phyloP scores from a whole-genome alignment of 352 stramenopile species.

The Pythium rhizo-oryzae region DNA sequence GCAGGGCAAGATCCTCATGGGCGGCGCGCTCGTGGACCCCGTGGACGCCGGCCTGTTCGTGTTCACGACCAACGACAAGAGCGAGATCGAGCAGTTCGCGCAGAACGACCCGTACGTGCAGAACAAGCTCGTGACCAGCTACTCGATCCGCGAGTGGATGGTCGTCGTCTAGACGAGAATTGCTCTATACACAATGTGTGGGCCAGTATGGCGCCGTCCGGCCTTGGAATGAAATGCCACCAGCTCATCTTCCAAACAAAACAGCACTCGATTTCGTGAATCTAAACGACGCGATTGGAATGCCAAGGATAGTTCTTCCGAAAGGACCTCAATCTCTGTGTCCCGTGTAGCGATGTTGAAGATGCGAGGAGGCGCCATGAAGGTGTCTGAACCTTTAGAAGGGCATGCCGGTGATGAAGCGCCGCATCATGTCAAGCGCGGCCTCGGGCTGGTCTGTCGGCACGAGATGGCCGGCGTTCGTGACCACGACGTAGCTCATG shows the following conservation, averaged over 20 bases:
- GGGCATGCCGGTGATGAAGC: conserved; percentile 61
- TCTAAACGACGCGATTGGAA: background rate
- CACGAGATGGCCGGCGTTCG: conserved; percentile 80
- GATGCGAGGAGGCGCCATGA: background rate
- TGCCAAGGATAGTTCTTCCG: background rate
- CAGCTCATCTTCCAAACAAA: too few relatives aligned
- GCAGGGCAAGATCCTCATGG: conserved; percentile 67
- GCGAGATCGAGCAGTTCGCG: conserved; percentile 65
- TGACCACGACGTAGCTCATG: conserved; percentile 84
- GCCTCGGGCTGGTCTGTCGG: conserved; percentile 70
- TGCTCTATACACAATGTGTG: too few relatives aligned
- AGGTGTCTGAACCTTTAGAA: conserved; percentile 18
- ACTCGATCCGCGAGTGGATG: conserved; percentile 76
- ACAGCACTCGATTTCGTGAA: background rate
- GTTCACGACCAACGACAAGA: conserved; percentile 60
- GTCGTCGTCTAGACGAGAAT: conserved; percentile 48
- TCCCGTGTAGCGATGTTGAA: background rate
- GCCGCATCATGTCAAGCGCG: conserved; percentile 80
- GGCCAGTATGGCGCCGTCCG: too few relatives aligned
- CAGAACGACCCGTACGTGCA: conserved; percentile 69
- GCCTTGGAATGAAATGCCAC: too few relatives aligned
- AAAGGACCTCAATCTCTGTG: background rate
- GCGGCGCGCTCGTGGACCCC: conserved; percentile 67
- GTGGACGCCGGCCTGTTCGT: conserved; percentile 64
- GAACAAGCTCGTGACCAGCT: conserved; percentile 68